Conservation (phyloP, 192 early-diverging fungal genomes). For the Coemansia sp. region DNA sequence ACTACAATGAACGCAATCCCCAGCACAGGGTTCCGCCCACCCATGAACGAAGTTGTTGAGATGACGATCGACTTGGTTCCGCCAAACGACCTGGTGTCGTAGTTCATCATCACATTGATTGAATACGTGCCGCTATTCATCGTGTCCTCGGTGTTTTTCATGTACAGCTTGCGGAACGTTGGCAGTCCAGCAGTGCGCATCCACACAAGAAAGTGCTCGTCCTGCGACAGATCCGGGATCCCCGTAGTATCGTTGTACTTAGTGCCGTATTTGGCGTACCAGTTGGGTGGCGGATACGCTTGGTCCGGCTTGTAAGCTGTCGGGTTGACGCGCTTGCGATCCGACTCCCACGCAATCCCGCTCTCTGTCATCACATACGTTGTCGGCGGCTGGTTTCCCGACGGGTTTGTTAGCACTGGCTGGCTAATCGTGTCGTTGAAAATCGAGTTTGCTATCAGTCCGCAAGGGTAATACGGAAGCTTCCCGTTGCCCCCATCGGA, state of each 20-base stretch:
- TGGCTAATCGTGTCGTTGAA: conserved; percentile 81
- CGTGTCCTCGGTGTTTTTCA: conserved; percentile 63
- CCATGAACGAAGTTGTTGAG: conserved; percentile 90
- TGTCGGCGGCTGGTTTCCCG: conserved; percentile 21
- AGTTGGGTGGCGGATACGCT: conserved; percentile 84
- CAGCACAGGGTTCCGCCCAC: conserved; percentile 96
- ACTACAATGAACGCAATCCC: conserved; percentile 93
- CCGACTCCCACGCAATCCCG: conserved; percentile 88
- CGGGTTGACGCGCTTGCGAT: conserved; percentile 68
- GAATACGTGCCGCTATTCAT: conserved; percentile 72
- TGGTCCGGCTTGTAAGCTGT: conserved; percentile 57
- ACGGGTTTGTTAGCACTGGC: conserved; percentile 60
- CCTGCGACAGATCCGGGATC: conserved; percentile 61
- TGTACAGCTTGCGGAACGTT: conserved; percentile 94
- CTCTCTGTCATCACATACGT: conserved; percentile 63
- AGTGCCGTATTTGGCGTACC: conserved; percentile 65
- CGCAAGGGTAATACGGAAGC: conserved; percentile 86
- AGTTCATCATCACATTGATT: conserved; percentile 77
- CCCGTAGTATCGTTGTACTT: conserved; percentile 45
- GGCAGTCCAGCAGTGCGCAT: conserved; percentile 96
- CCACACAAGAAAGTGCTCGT: conserved; percentile 96
- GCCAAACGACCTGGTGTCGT: conserved; percentile 80
- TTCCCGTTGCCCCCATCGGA: conserved; percentile 25
- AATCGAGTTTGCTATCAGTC: conserved; percentile 95
- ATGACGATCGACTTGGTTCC: conserved; percentile 96